A percentile compares a stretch with the other conserved stretches of the same genome.
Evolutionary conservation across 108 stramenopile genomes (phyloP).

Genomic region (Bacterosira constricta): DNA sequence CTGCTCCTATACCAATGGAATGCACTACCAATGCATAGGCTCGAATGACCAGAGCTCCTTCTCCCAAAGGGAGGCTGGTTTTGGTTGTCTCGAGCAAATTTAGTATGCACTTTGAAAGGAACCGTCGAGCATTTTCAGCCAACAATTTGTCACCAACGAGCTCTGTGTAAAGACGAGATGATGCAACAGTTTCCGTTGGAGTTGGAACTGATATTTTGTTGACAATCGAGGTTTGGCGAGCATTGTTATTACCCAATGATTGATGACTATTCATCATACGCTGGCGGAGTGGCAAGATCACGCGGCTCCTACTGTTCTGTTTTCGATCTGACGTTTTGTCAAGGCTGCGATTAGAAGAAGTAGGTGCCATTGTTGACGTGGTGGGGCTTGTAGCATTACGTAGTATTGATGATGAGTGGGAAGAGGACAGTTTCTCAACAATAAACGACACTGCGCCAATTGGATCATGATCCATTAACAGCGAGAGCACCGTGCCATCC

Average conservation of each 20-base stretch:
- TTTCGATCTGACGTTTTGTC: too few relatives aligned
- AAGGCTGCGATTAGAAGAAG: too few relatives aligned
- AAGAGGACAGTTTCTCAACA: constrained; percentile 39
- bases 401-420: not conserved
- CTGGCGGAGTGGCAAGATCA: constrained; percentile 28
- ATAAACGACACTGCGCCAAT: constrained; percentile 44
- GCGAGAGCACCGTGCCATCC: constrained; percentile 57
- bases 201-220: not conserved
- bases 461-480: constrained; percentile 39
- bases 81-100: not conserved
- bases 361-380: not conserved
- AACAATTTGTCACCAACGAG: constrained; percentile 2
- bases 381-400: not conserved
- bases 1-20: not conserved
- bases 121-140: constrained; percentile 7
- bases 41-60: constrained; percentile 12
- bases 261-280: constrained; percentile 9
- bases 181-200: too few relatives aligned
- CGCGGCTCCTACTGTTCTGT: too few relatives aligned
- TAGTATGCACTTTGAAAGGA: constrained; percentile 3
- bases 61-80: not conserved
- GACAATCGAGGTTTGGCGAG: too few relatives aligned
- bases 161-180: not conserved
- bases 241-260: not conserved
- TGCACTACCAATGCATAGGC: constrained; percentile 21